Evolutionary conservation across 371 early-diverging fungal genomes (phyloP).

Genomic region (Mucor saturninus): DNA sequence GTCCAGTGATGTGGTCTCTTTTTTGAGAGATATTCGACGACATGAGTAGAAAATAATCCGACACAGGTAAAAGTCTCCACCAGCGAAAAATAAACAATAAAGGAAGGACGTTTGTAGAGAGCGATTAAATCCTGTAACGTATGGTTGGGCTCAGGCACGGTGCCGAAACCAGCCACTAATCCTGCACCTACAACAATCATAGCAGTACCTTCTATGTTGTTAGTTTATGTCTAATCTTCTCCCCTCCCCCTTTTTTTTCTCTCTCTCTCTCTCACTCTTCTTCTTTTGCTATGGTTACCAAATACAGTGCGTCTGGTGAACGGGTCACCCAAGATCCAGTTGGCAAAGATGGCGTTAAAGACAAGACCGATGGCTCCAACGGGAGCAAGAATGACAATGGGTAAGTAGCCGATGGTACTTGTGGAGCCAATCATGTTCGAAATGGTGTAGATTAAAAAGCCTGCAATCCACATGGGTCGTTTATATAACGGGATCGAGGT

Average conservation of each 20-base stretch:
- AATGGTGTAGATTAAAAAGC: conserved; percentile 73
- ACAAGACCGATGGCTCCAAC: conserved; percentile 81
- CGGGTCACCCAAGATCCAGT: conserved; percentile 66
- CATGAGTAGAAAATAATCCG: conserved; percentile 57
- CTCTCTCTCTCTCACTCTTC: neutral
- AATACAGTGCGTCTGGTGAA: conserved; percentile 65
- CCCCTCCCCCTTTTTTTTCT: neutral
- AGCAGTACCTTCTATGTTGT: conserved; percentile 58
- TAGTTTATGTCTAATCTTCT: conserved; percentile 29
- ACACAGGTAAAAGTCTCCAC: conserved; percentile 58
- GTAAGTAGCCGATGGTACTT: conserved; percentile 79
- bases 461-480: conserved; percentile 47
- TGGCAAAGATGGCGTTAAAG: conserved; percentile 82
- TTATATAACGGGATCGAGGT: conserved; percentile 50
- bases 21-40: conserved; percentile 49
- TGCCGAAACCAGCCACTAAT: conserved; percentile 78
- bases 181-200: conserved; percentile 75
- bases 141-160: conserved; percentile 78
- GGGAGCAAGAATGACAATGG: conserved; percentile 82
- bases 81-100: conserved; percentile 72
- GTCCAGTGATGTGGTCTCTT: conserved; percentile 18
- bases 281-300: conserved; percentile 34
- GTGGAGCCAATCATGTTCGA: conserved; percentile 75
- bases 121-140: conserved; percentile 71
- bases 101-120: conserved; percentile 76